These are phyloP conservation scores for Pichia cephalocereana DNA, from an alignment of 805 yeast species.

Conservation along the genomic window DNA sequence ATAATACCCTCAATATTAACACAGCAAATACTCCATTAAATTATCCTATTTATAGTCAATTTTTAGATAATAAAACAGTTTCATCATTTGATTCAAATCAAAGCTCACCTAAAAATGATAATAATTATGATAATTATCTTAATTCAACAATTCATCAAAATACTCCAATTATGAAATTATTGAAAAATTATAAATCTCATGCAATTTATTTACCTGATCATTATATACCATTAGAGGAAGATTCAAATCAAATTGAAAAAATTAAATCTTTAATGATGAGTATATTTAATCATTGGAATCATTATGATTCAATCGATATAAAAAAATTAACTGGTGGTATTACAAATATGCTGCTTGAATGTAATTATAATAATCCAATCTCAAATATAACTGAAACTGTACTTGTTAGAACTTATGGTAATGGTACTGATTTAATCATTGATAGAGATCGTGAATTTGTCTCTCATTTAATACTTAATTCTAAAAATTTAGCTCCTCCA, in stretches of 20 bases:
- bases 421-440: conserved; percentile 61
- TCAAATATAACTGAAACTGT: conserved; percentile 27
- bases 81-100: conserved; percentile 13
- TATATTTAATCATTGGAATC: conserved; percentile 34
- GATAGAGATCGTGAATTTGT: conserved; percentile 69
- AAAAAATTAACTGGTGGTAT: conserved; percentile 52
- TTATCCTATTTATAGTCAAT: conserved; percentile 14
- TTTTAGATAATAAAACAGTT: conserved; percentile 19
- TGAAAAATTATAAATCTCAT: conserved; percentile 31
- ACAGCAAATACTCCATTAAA: background rate
- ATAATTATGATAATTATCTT: background rate
- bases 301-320: conserved; percentile 24
- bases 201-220: conserved; percentile 41
- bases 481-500: conserved; percentile 57
- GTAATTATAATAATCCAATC: conserved; percentile 19
- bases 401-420: conserved; percentile 64
- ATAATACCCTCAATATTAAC: no score
- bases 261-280: conserved; percentile 31
- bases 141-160: background rate
- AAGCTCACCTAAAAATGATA: background rate
- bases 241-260: conserved; percentile 22
- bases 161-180: background rate
- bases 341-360: conserved; percentile 49
- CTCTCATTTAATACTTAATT: conserved; percentile 54
- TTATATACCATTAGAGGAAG: conserved; percentile 27